Base-by-base conservation (phyloP, 352 stramenopile species). In the Phytopythium cucurbitacearum region DNA sequence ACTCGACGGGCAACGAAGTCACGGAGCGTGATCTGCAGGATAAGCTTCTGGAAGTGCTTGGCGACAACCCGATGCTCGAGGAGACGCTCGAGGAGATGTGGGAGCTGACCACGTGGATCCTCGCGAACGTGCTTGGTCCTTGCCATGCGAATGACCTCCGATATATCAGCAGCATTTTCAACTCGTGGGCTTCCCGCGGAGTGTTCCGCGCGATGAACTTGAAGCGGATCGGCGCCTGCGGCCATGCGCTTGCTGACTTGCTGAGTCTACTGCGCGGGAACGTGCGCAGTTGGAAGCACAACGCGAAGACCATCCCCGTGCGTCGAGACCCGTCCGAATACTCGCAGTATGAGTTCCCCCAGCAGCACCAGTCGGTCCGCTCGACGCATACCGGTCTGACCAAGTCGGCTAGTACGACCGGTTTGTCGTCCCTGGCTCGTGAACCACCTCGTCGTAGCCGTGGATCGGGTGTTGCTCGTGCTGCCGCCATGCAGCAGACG, bases 11-110 rank as follows among this genome's bases (percentile, higher is more conserved):
- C 37, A 65, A 85, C 21, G 71, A 79, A 3, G 74, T 92, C 1
- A 79, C 73, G 13, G 84, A 94, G 53, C 77, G 84, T 33, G 63
- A 80, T 8, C 51, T 94, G 4, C 84, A 94, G 59, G 84, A 94
- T 59, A 89, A 87, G 48, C 56, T 94, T n/a, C 65, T 94, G 15
- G 76, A 95, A 39, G 54, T 94, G 44, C 72, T 95, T 0, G 73
- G 75, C 33, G 81, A 89, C 10, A 79, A 73, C 42, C 74, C 80
- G 15, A 95, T 95, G 81, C 65, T 94, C 15, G 81, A 94, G 64
- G 89, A 97, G 46, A 90, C 96, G 9, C 81, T 99, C 6, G 93
- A 96, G 61, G 96, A 99, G 65, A 94, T 98, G 40, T 99, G 96
- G 94, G 97, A 99, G 59, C 82, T 99, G 33, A 85, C 90, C 9